phyloP scores from a whole-genome alignment of 129 eudicot species.

The Pseudognaphalium luteoalbum region DNA sequence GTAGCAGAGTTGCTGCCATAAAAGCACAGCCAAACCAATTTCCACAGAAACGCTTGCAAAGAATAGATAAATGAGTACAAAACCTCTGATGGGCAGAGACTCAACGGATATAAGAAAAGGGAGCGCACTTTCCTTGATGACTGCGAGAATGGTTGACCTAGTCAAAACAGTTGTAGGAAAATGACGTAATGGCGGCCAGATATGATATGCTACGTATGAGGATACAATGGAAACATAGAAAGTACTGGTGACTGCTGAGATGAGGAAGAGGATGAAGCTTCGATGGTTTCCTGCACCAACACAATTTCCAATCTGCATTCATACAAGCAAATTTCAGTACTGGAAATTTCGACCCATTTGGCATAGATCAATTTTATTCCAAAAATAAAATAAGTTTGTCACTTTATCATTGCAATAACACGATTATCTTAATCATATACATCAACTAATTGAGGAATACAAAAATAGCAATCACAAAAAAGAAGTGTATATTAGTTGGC shows the following conservation, averaged over 20 bases:
- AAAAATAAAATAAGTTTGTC: background rate
- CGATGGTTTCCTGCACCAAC: constrained; percentile 93
- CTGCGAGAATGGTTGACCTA: constrained; percentile 23
- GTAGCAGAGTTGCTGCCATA: constrained; percentile 90
- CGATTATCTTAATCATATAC: background rate
- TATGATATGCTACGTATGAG: constrained; percentile 44
- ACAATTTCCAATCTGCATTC: constrained; percentile 88
- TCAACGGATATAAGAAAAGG: constrained; percentile 60
- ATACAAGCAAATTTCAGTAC: background rate
- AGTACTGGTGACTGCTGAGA: constrained; percentile 75
- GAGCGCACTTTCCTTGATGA: constrained; percentile 41
- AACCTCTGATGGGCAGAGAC: constrained; percentile 63
- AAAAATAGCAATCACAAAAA: background rate
- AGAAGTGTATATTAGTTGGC: background rate
- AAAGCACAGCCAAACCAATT: constrained; percentile 75
- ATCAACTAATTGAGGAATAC: background rate
- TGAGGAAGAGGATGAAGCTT: constrained; percentile 67
- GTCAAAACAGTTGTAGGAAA: constrained; percentile 25
- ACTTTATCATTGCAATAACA: background rate
- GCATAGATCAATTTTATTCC: background rate
- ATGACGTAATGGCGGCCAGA: constrained; percentile 63
- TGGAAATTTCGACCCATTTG: background rate
- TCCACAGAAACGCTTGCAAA: constrained; percentile 78
- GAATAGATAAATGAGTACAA: constrained; percentile 75
- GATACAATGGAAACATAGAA: constrained; percentile 59